A percentile compares a stretch with the other conserved stretches of the same genome.
These are phyloP conservation scores for Aspergillus unguis DNA, from an alignment of 2,329 filamentous ascomycete genomes.

Conservation along the genomic window DNA sequence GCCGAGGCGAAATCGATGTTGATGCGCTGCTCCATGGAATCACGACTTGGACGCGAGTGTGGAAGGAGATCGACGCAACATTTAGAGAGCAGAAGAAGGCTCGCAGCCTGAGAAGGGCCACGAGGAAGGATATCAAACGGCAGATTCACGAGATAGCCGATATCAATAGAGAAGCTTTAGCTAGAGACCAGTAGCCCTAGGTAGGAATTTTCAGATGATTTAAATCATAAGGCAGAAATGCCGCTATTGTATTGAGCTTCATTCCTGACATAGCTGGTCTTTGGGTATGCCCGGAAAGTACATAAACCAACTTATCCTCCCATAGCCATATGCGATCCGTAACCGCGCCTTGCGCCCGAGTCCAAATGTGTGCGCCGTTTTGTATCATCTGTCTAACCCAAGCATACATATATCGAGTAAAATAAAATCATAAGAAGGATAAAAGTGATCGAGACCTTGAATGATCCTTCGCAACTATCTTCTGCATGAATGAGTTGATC, in stretches of 20 bases:
- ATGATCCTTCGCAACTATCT: too few relatives aligned
- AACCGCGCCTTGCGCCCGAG: slow-evolving; percentile 24
- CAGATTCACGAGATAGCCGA: background rate
- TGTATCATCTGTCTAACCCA: slow-evolving; percentile 33
- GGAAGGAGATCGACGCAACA: slow-evolving; percentile 42
- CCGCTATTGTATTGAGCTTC: background rate
- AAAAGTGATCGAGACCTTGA: too few relatives aligned
- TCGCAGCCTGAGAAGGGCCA: slow-evolving; percentile 51
- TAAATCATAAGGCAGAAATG: background rate
- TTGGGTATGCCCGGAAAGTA: slow-evolving; percentile 10
- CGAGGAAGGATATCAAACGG: slow-evolving; percentile 17
- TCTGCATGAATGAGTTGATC: too few relatives aligned
- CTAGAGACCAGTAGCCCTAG: background rate
- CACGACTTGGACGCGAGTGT: slow-evolving; percentile 43
- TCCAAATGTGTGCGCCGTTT: slow-evolving; percentile 26
- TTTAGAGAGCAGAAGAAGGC: slow-evolving; percentile 52
- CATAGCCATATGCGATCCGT: slow-evolving; percentile 24
- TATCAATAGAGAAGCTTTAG: background rate
- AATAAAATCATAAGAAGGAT: slow-evolving; percentile 12
- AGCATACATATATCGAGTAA: slow-evolving; percentile 25
- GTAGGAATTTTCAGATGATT: background rate
- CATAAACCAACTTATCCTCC: slow-evolving; percentile 14
- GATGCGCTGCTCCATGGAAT: slow-evolving; percentile 39
- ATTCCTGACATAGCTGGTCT: background rate
- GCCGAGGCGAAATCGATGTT: slow-evolving; percentile 26